Conservation (phyloP, 441 rosid species). For the Jatropha podagrica region DNA sequence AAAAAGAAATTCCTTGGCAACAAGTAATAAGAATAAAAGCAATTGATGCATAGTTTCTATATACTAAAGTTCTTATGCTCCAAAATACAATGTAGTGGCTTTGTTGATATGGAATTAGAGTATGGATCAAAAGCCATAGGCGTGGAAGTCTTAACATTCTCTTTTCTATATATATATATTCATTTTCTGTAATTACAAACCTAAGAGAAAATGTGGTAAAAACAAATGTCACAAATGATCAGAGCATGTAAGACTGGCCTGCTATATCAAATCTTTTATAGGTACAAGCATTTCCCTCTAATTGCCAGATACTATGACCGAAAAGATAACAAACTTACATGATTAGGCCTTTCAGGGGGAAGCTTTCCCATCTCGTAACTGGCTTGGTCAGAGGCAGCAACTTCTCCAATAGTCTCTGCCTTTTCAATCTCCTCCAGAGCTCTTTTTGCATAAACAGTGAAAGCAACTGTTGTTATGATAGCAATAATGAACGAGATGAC, state of each 20-base stretch:
- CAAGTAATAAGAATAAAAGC: too few species aligned
- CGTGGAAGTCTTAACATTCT: not conserved
- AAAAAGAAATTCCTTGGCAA: not conserved
- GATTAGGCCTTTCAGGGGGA: slow-evolving; percentile 39
- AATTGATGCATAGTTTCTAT: too few species aligned
- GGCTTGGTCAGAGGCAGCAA: slow-evolving; percentile 26
- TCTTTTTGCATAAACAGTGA: slow-evolving; percentile 82
- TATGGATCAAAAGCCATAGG: not conserved
- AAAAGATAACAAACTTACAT: slow-evolving; percentile 30
- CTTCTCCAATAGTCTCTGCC: slow-evolving; percentile 41
- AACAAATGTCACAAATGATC: not conserved
- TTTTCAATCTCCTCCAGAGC: slow-evolving; percentile 68
- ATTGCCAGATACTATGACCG: slow-evolving; percentile 20
- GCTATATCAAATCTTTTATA: not conserved
- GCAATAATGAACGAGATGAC: slow-evolving; percentile 74
- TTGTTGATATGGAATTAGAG: not conserved
- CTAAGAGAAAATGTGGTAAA: not conserved
- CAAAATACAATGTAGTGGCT: not conserved
- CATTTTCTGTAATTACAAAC: slow-evolving; percentile 16
- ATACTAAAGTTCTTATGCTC: too few species aligned
- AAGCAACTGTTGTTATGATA: slow-evolving; percentile 64
- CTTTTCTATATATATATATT: not conserved
- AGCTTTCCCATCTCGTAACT: slow-evolving; percentile 60
- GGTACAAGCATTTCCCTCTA: slow-evolving; percentile 2
- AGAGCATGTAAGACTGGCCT: not conserved